phyloP scores from a whole-genome alignment of 805 yeast species.

The Komagataella mondaviorum region DNA sequence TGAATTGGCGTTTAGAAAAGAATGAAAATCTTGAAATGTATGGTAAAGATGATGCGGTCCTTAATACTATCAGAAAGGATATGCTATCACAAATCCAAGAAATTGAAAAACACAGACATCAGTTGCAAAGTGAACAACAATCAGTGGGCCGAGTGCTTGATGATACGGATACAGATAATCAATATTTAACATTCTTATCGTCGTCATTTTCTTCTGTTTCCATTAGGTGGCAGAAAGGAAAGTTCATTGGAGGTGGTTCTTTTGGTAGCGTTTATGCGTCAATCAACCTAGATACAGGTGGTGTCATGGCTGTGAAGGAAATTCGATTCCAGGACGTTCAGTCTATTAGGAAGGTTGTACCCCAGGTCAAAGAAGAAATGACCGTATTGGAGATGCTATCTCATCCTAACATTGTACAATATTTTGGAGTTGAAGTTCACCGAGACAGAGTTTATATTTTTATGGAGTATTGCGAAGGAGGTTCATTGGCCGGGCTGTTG shows the following conservation, averaged over 20 bases:
- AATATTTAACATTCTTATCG: constrained; percentile 73
- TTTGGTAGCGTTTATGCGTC: constrained; percentile 93
- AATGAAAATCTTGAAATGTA: constrained; percentile 44
- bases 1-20: constrained; percentile 33
- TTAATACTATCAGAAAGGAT: constrained; percentile 48
- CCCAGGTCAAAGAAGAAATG: constrained; percentile 92
- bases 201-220: constrained; percentile 82
- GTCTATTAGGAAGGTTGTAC: constrained; percentile 71
- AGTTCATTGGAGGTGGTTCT: constrained; percentile 87
- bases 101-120: constrained; percentile 45
- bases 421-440: constrained; percentile 95
- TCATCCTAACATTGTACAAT: constrained; percentile 94
- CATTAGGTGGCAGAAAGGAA: constrained; percentile 95
- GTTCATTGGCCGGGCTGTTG: constrained; percentile 73
- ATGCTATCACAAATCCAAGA: constrained; percentile 50
- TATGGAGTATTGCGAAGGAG: constrained; percentile 97
- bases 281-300: constrained; percentile 86
- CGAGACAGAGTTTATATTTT: constrained; percentile 89
- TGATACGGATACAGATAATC: constrained; percentile 76
- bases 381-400: constrained; percentile 87
- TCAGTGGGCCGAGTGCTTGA: constrained; percentile 83
- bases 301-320: constrained; percentile 94
- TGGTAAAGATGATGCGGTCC: constrained; percentile 38
- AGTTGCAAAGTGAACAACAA: constrained; percentile 26
- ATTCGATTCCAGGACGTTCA: constrained; percentile 82